Percentiles rank a stretch among this genome's conserved stretches.
These are phyloP conservation scores for Eimeria mitis DNA, from an alignment of 169 alveolate genomes.

Conservation along the genomic window DNA sequence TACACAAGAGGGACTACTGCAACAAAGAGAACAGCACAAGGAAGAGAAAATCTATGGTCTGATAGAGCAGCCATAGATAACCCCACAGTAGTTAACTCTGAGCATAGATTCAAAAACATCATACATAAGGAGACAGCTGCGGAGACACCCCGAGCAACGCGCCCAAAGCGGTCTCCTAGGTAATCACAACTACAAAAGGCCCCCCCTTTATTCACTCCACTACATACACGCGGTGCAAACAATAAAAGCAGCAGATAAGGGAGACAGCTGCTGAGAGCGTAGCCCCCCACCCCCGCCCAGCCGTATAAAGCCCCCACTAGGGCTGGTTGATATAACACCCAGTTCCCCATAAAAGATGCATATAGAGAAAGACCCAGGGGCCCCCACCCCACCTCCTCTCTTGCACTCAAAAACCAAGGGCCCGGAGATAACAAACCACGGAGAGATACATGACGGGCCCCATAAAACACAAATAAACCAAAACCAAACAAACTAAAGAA, in stretches of 20 bases:
- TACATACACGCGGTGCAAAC: constrained; percentile 48
- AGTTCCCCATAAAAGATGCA: constrained; percentile 82
- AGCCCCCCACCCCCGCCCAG: constrained; percentile 69
- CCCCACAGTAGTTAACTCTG: constrained; percentile 82
- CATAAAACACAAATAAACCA: background rate
- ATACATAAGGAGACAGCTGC: constrained; percentile 53
- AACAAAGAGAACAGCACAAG: constrained; percentile 64
- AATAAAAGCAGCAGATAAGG: constrained; percentile 71
- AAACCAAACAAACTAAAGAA: constrained; percentile 2
- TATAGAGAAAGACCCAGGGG: constrained; percentile 59
- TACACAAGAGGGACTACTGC: constrained; percentile 74
- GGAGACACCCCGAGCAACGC: constrained; percentile 24
- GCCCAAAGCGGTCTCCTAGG: constrained; percentile 66
- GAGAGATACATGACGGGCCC: background rate
- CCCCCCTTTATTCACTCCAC: background rate
- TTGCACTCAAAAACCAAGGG: constrained; percentile 33
- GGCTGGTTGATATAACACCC: constrained; percentile 78
- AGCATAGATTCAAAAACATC: constrained; percentile 69
- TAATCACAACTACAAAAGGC: constrained; percentile 75
- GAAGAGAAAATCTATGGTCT: background rate
- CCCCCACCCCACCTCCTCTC: constrained; percentile 45
- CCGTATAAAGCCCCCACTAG: constrained; percentile 75
- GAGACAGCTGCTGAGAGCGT: constrained; percentile 45
- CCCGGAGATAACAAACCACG: constrained; percentile 15
- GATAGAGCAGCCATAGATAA: constrained; percentile 58